A percentile compares a stretch with the other conserved stretches of the same genome.
Conservation (phyloP, 495 filamentous ascomycete genomes). For the Trypethelium eluteriae region DNA sequence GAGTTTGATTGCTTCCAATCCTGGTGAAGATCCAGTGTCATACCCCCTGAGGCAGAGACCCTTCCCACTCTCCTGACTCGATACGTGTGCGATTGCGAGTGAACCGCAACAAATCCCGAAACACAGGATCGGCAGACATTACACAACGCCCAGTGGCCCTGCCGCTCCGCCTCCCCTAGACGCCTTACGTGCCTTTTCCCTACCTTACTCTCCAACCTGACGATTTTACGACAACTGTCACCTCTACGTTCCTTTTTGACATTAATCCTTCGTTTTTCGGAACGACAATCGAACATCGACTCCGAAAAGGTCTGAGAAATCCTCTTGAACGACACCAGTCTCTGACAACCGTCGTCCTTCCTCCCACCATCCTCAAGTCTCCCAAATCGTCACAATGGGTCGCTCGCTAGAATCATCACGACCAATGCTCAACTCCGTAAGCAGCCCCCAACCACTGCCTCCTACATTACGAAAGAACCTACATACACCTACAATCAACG, state of each 20-base stretch:
- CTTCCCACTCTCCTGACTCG: not conserved
- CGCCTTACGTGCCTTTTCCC: not conserved
- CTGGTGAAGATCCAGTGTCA: not conserved
- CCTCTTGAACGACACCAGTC: not conserved
- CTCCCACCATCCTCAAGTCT: not conserved
- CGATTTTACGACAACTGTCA: not conserved
- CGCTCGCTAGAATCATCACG: conserved; percentile 4
- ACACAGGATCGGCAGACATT: conserved; percentile 10
- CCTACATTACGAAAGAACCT: too few relatives aligned
- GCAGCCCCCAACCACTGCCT: not conserved
- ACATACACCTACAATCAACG: too few relatives aligned
- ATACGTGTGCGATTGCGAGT: not conserved
- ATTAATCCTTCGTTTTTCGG: not conserved
- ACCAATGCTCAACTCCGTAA: not conserved
- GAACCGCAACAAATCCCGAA: conserved; percentile 7
- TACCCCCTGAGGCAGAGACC: not conserved
- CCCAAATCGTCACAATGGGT: not conserved
- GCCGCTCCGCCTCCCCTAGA: not conserved
- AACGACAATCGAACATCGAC: not conserved
- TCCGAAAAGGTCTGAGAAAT: not conserved
- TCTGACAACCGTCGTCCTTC: not conserved
- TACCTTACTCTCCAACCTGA: not conserved
- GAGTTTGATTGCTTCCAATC: not conserved
- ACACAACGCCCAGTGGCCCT: not conserved
- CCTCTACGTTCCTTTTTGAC: not conserved